A percentile compares a stretch with the other conserved stretches of the same genome.
These are phyloP conservation scores for Candida succiphila DNA, from an alignment of 805 yeast genomes.

Conservation along the genomic window DNA sequence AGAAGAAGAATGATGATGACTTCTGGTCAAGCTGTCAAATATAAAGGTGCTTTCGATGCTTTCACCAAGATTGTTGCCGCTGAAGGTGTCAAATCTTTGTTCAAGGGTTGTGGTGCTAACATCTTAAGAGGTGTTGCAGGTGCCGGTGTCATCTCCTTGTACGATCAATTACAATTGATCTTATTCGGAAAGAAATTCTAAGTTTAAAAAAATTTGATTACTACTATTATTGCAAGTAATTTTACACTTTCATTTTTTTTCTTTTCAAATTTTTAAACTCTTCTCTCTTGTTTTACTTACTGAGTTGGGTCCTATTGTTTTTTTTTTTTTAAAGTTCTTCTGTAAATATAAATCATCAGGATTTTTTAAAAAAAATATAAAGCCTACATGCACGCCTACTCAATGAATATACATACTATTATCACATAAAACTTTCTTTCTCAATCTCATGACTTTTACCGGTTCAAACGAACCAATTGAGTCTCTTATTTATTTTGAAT, in stretches of 20 bases:
- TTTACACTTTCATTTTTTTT: neutral
- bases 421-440: too few relatives aligned
- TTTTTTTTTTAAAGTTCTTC: neutral
- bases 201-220: conserved; percentile 7
- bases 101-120: conserved; percentile 99
- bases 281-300: neutral
- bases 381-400: too few relatives aligned
- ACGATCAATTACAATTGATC: conserved; percentile 94
- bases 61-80: conserved; percentile 87
- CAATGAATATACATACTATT: too few relatives aligned
- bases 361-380: neutral
- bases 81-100: conserved; percentile 87
- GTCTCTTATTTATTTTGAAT: too few relatives aligned
- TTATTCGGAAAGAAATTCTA: conserved; percentile 92
- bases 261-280: neutral
- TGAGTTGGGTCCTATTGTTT: neutral
- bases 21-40: conserved; percentile 97
- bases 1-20: conserved; percentile 99
- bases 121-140: conserved; percentile 99
- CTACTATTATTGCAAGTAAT: neutral
- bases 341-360: neutral
- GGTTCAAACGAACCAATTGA: too few relatives aligned
- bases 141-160: conserved; percentile 98
- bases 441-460: too few relatives aligned
- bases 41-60: conserved; percentile 91